Evolutionary conservation across 1,139 yeast species (phyloP).

Genomic region (Taphrina communis): DNA sequence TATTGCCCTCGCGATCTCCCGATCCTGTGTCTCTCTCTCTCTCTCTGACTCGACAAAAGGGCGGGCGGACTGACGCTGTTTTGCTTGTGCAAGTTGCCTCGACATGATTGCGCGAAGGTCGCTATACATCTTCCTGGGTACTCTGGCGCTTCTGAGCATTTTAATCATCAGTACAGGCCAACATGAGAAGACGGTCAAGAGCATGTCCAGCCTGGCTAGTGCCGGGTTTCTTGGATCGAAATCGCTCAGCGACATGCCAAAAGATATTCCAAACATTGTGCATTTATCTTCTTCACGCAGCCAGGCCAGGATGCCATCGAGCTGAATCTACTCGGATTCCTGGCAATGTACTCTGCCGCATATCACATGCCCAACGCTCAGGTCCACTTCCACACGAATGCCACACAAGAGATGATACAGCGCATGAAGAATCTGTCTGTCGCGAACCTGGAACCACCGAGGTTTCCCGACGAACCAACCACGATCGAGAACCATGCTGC

Average conservation of each 20-base stretch:
- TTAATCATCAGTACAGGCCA: neutral
- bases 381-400: slow-evolving; percentile 3
- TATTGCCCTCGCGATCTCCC: too few species aligned
- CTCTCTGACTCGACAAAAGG: too few species aligned
- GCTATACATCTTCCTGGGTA: neutral
- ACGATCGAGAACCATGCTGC: neutral
- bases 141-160: neutral
- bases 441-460: neutral
- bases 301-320: neutral
- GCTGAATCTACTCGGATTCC: slow-evolving; percentile 1
- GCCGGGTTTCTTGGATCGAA: neutral
- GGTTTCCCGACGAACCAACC: neutral
- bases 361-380: slow-evolving; percentile 9
- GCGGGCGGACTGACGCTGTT: too few species aligned
- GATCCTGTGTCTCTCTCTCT: too few species aligned
- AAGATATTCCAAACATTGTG: slow-evolving; percentile 1
- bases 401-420: neutral
- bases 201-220: neutral
- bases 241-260: neutral
- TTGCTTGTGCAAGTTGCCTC: too few species aligned
- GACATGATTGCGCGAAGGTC: neutral
- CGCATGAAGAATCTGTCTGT: neutral
- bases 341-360: slow-evolving; percentile 8
- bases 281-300: slow-evolving; percentile 3
- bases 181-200: neutral